phyloP scores from a whole-genome alignment of 2,329 filamentous ascomycete species.

The Ophiostoma novo-ulmi region DNA sequence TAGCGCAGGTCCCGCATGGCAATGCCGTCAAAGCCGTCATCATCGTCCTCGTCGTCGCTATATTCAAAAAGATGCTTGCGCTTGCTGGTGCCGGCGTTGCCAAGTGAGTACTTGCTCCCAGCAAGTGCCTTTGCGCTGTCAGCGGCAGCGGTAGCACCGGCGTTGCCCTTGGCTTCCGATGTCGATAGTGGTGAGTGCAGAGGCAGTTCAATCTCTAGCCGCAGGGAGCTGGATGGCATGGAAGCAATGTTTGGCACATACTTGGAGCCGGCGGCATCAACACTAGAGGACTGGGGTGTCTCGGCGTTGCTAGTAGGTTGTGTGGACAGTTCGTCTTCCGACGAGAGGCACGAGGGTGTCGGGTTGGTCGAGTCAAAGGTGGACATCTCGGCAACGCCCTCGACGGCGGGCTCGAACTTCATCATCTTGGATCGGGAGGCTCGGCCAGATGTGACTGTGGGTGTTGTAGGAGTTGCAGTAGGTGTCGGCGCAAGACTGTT shows the following conservation, averaged over 20 bases:
- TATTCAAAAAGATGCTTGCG: constrained; percentile 29
- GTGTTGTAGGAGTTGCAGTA: background rate
- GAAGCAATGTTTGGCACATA: constrained; percentile 13
- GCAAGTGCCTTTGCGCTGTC: constrained; percentile 44
- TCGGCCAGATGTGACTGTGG: constrained; percentile 19
- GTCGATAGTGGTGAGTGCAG: background rate
- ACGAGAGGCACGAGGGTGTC: constrained; percentile 34
- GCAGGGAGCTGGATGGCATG: constrained; percentile 28
- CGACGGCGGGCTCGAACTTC: background rate
- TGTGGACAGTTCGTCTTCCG: constrained; percentile 40
- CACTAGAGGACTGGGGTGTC: constrained; percentile 35
- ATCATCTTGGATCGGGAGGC: background rate
- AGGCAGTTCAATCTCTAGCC: constrained; percentile 37
- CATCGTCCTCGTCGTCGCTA: constrained; percentile 38
- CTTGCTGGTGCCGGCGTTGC: constrained; percentile 38
- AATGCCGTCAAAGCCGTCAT: background rate
- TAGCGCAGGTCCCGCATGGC: background rate
- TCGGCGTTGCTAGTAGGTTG: constrained; percentile 41
- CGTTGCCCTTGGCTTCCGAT: background rate
- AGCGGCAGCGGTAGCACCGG: constrained; percentile 27
- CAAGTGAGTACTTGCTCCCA: constrained; percentile 47
- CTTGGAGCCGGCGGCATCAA: constrained; percentile 24
- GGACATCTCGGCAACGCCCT: constrained; percentile 29
- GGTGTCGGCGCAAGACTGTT: background rate
- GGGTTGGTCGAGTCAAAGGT: constrained; percentile 37